Conservation (phyloP, 164 flowering plant species). For the Liriodendron chinense region DNA sequence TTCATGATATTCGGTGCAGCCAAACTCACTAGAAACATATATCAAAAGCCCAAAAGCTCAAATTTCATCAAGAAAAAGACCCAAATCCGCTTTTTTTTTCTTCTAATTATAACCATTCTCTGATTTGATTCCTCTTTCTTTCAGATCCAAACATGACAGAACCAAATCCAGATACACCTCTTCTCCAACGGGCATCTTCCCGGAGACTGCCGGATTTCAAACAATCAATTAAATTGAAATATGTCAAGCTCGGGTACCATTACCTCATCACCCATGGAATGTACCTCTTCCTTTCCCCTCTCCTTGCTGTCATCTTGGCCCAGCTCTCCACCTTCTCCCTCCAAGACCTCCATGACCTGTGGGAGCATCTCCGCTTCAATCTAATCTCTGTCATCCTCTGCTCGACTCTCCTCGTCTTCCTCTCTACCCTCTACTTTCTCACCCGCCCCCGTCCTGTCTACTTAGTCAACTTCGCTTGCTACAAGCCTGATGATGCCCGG, state of each 20-base stretch:
- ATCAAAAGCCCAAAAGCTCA: too few relatives aligned
- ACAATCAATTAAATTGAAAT: conserved; percentile 53
- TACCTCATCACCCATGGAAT: conserved; percentile 65
- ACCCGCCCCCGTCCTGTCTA: conserved; percentile 79
- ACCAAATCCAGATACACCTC: conserved; percentile 28
- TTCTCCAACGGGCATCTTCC: conserved; percentile 29
- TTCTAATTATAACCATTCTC: neutral
- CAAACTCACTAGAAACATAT: too few relatives aligned
- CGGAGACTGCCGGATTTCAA: conserved; percentile 59
- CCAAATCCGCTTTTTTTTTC: too few relatives aligned
- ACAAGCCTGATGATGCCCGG: conserved; percentile 67
- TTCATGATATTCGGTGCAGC: too few relatives aligned
- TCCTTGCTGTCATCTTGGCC: conserved; percentile 42
- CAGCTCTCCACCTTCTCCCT: conserved; percentile 61
- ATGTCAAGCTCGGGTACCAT: conserved; percentile 74
- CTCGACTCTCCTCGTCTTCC: conserved; percentile 59
- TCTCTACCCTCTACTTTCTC: conserved; percentile 64
- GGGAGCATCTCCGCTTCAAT: conserved; percentile 61
- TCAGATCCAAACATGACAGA: conserved; percentile 39
- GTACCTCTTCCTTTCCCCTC: conserved; percentile 53
- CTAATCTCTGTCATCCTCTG: conserved; percentile 55
- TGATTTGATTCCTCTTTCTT: conserved; percentile 6
- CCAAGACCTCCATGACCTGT: conserved; percentile 50
- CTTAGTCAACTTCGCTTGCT: conserved; percentile 71
- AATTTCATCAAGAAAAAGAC: too few relatives aligned